Conservation (phyloP, 176 grass and related monocot species). For the Panicum miliaceum region DNA sequence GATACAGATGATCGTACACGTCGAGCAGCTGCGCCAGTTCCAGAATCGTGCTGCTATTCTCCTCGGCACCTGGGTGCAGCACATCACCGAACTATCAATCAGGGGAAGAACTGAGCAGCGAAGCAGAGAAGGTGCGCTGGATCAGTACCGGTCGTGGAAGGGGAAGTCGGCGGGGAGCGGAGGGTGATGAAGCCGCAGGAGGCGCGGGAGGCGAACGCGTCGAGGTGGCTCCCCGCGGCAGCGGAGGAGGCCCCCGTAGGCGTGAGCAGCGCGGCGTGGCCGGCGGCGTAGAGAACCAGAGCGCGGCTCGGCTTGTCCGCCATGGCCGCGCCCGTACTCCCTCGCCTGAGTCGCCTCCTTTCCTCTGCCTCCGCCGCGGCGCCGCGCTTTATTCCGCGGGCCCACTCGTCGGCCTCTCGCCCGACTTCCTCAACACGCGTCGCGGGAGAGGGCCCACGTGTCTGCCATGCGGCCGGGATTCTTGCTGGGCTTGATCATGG, state of each 20-base stretch:
- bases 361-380: background rate
- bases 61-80: constrained; percentile 46
- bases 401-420: constrained; percentile 21
- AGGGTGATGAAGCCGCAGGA: constrained; percentile 88
- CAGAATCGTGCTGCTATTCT: constrained; percentile 48
- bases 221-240: constrained; percentile 48
- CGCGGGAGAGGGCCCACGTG: background rate
- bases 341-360: background rate
- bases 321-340: constrained; percentile 48
- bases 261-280: constrained; percentile 52
- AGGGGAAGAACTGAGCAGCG: background rate
- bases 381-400: constrained; percentile 22
- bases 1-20: constrained; percentile 67
- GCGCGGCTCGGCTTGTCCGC: constrained; percentile 93
- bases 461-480: background rate
- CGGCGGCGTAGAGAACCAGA: constrained; percentile 85
- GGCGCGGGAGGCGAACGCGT: constrained; percentile 70
- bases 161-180: constrained; percentile 46
- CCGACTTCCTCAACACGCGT: background rate
- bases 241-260: constrained; percentile 33
- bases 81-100: background rate
- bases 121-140: background rate
- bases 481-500: background rate
- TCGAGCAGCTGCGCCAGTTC: constrained; percentile 90
- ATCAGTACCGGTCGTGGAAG: constrained; percentile 38